Conservation (phyloP, 2,329 filamentous ascomycete genomes). For the Xylaria hypoxylon region DNA sequence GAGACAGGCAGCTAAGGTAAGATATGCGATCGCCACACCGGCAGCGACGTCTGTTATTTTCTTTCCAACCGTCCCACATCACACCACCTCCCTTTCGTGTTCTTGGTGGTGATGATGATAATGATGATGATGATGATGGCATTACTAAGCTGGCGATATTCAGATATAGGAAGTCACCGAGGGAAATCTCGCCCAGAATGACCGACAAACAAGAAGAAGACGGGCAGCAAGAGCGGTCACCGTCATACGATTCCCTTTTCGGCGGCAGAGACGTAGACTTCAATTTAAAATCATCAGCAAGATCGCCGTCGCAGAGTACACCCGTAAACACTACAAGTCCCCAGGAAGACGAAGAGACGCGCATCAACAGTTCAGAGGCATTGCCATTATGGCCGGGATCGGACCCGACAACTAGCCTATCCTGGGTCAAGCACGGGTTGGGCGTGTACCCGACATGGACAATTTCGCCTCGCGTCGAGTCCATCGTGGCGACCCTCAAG, state of each 20-base stretch:
- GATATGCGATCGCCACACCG: no score
- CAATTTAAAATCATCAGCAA: neutral
- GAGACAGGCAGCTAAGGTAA: no score
- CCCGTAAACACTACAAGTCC: neutral
- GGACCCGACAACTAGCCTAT: conserved; percentile 32
- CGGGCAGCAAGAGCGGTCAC: conserved; percentile 10
- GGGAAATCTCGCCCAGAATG: neutral
- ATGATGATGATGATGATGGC: no score
- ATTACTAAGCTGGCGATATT: no score
- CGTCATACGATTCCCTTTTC: conserved; percentile 28
- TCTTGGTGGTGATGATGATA: no score
- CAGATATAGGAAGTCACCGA: no score
- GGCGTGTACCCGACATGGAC: conserved; percentile 38
- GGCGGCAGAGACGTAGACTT: neutral
- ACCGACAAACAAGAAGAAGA: neutral
- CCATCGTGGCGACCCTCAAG: conserved; percentile 43
- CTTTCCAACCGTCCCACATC: no score
- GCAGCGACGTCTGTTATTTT: no score
- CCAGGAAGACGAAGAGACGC: no score
- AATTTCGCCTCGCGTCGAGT: conserved; percentile 40
- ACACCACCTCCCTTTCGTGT: no score
- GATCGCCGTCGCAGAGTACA: neutral
- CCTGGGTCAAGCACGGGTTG: conserved; percentile 35
- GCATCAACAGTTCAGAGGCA: neutral
- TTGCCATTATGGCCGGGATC: conserved; percentile 1